Evolutionary conservation across 2,329 filamentous ascomycete species (phyloP).

Genomic region (Trichophyton rubrum): DNA sequence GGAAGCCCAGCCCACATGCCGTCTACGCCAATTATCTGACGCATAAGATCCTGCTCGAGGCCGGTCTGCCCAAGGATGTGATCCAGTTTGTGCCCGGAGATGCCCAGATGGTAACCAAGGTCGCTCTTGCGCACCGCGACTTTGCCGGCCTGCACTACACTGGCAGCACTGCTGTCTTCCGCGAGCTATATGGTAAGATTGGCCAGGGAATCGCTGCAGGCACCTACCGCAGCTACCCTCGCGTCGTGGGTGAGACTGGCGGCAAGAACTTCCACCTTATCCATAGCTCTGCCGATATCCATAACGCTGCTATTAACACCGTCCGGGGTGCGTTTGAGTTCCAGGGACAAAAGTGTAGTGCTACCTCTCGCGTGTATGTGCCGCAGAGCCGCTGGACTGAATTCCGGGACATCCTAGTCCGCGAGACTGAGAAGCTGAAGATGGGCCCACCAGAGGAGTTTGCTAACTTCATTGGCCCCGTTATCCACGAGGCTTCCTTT

Average conservation of each 20-base stretch:
- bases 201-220: constrained; percentile 68
- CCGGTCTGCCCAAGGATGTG: constrained; percentile 75
- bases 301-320: constrained; percentile 69
- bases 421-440: constrained; percentile 52
- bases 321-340: constrained; percentile 81
- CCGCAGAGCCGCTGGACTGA: constrained; percentile 61
- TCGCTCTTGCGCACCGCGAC: constrained; percentile 60
- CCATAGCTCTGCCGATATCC: constrained; percentile 62
- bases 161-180: constrained; percentile 83
- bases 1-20: constrained; percentile 83
- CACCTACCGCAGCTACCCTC: constrained; percentile 71
- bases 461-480: constrained; percentile 71
- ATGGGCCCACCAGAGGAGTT: too few species aligned
- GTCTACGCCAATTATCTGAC: constrained; percentile 86
- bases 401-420: constrained; percentile 54
- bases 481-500: constrained; percentile 73
- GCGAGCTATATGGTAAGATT: constrained; percentile 75
- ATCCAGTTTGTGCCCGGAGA: constrained; percentile 91
- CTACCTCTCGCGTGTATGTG: constrained; percentile 68
- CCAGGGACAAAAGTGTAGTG: constrained; percentile 85
- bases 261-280: constrained; percentile 90
- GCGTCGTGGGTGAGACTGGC: constrained; percentile 80
- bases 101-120: constrained; percentile 68
- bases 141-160: constrained; percentile 94
- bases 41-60: constrained; percentile 81